These are phyloP conservation scores for Penicillium pancosmium DNA, from an alignment of 495 filamentous ascomycete genomes.

Conservation along the genomic window DNA sequence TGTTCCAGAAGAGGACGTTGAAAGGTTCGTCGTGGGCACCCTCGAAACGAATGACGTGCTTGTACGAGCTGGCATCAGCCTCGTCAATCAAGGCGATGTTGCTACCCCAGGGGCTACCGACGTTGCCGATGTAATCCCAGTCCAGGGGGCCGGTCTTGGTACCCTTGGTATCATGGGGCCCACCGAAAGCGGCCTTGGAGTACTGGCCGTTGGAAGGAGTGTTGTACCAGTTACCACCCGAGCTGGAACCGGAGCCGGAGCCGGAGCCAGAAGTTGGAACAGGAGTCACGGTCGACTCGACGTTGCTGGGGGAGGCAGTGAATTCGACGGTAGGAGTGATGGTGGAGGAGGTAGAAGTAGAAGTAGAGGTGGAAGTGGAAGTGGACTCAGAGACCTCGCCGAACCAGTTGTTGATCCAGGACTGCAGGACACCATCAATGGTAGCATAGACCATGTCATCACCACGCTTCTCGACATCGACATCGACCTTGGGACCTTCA, in stretches of 20 bases:
- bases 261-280: conserved; percentile 5
- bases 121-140: conserved; percentile 45
- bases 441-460: conserved; percentile 57
- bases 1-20: conserved; percentile 58
- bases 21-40: conserved; percentile 42
- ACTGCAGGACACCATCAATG: conserved; percentile 62
- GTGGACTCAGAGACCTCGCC: conserved; percentile 37
- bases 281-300: conserved; percentile 14
- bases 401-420: conserved; percentile 67
- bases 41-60: conserved; percentile 50
- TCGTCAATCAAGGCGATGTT: conserved; percentile 53
- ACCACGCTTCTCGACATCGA: conserved; percentile 50
- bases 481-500: conserved; percentile 58
- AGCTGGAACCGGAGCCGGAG: conserved; percentile 13
- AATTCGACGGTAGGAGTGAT: conserved; percentile 19
- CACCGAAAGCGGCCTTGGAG: conserved; percentile 36
- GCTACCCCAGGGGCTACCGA: conserved; percentile 54
- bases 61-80: conserved; percentile 39
- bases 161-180: conserved; percentile 18
- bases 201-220: conserved; percentile 27
- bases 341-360: conserved; percentile 23
- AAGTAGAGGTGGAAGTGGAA: conserved; percentile 24
- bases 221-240: not conserved
- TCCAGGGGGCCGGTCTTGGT: conserved; percentile 23
- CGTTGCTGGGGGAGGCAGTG: conserved; percentile 25